Base-by-base conservation (phyloP, 116 monocot species). In the Zostera marina region DNA sequence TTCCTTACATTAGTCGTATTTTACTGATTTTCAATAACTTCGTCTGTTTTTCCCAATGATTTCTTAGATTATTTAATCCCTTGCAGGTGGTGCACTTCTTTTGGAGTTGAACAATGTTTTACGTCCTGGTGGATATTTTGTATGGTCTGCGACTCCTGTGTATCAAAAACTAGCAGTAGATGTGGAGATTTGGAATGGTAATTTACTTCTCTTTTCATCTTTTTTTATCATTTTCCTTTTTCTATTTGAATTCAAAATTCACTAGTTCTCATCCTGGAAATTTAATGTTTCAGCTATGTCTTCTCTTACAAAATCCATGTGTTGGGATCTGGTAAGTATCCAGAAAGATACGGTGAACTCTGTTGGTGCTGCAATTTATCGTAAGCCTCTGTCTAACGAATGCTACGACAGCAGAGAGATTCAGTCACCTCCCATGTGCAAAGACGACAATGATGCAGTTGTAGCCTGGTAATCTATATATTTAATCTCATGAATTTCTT, bases 81-180 rank as follows among this genome's bases (percentile, higher is more conserved):
- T 52, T 72, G 9, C 66, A 91, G 91, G 87, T 65, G 92, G 92
- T 14, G 83, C 24, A 65, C 83, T 92, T 52, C 70, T 92, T 24
- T 51, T 92, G 63, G 92, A 92, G 65, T 53, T 92, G 59, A 83
- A 92, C 42, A 74, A 87, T 13, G 60, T 92, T 52, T 57, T 92
- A 49, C 72, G 92, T 5, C 92, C 92, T 32, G 92, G 87, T 67
- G 92, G 92, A 17, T 83, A 80, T 61, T 92, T 92, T 59, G 71
- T 83, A 8, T 91, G 91, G 91, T 85, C 91, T 56, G 91, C 86
- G 21, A 91, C 91, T 53, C 86, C 91, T 22, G 86, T 85, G 39
- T 91, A 91, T 53, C 82, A 75, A 47, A 78, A 68, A 6, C 8
- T 61, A 23, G 63, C 64, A 47, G 82, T 80, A 70, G 91, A 91